Base-by-base conservation (phyloP, 2,329 filamentous ascomycete species). In the Diaporthe humulicola region DNA sequence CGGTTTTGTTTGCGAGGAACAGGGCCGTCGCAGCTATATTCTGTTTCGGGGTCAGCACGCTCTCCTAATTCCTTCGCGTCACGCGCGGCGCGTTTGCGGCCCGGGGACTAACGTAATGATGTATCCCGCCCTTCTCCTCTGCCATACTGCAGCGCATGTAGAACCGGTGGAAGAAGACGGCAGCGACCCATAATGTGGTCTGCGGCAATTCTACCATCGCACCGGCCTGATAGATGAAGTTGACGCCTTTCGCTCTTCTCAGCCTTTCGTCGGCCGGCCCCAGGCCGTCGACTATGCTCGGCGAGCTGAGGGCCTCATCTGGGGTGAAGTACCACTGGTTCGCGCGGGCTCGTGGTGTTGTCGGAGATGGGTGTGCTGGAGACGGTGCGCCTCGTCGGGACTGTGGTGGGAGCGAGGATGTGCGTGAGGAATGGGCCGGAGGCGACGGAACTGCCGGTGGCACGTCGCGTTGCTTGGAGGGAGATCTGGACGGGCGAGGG, bases 1-100 rank as follows among this genome's bases (percentile, higher is more conserved):
- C 96, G 28, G 97, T 96, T 83, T 99, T 99, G 79, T 97, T 98
- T 12, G 97, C 96, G 14, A 99, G 90, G 79, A 98, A 99, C 2
- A 99, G 88, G 2, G 95, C 91, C 0, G 96, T 98, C 0, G 96
- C 97, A 15, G 96, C 97, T 75, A 98, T 95, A 79, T 93, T 93
- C 92, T 93, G 80, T 74, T 66, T 38, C 70, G 33, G 28, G 22
- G 30, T 74, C 56, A 76, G 72, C 50, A 19, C n/a, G n/a, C 12
- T 54, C 25, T 54, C 40, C 30, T 17, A 10, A 22, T 19, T 33
- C 30, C 8, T 14, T 10, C 17, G 7, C 56, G 4, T 64, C n/a
- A 33, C 28, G 30, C 22, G 38, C 25, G 19, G 28, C 48, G 17
- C 12, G 12, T 25, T 22, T 36, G 45, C 57, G 42, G 17, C 42